Base-by-base conservation (phyloP, 306 rosid genomes). In the Vigna hirtella region DNA sequence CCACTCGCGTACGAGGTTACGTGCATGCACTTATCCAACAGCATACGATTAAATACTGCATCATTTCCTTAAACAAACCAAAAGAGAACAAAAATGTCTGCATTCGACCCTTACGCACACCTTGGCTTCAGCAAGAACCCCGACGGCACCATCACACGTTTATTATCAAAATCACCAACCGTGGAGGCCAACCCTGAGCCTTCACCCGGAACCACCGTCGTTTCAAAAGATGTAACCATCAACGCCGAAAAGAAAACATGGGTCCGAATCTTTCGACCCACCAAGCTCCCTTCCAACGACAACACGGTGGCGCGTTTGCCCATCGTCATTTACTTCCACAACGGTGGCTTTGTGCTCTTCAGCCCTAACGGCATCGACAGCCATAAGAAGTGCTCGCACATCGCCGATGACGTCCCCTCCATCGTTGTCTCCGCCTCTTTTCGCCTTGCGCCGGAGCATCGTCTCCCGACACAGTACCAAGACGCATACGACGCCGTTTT, bases 201-300 rank as follows among this genome's bases (percentile, higher is more conserved):
- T 0, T 1, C n/a, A 0, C 61, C 85, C 0, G 88, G 85, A 0
- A 76, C 74, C 13, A 5, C 81, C 0, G 72, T 59, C 0, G 93
- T 87, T 36, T 82, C 83, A 4, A 88, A 88, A 43, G 93, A 91
- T 78, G 6, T 88, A 4, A 82, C 84, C 10, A 57, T 88, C 24
- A n/a, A 88, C 57, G 0, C 7, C 0, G 74, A 82, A 13, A 87
- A 71, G 1, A 7, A 76, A 16, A 66, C 80, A 2, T 87, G 90
- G 91, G 77, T 76, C n/a, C 81, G 96, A 0, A 2, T 90, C 18
- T 88, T 74, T 55, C 55, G 92, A 26, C 96, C 96, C 14, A 67
- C 86, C 0, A 85, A 81, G 49, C 72, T 90, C 7, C 96, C 96
- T 3, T 90, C 96, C 16, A 88, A 87, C 1, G 92, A 88, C 83